Base-by-base conservation (phyloP, 106 monocot species). In the Agapanthus africanus region DNA sequence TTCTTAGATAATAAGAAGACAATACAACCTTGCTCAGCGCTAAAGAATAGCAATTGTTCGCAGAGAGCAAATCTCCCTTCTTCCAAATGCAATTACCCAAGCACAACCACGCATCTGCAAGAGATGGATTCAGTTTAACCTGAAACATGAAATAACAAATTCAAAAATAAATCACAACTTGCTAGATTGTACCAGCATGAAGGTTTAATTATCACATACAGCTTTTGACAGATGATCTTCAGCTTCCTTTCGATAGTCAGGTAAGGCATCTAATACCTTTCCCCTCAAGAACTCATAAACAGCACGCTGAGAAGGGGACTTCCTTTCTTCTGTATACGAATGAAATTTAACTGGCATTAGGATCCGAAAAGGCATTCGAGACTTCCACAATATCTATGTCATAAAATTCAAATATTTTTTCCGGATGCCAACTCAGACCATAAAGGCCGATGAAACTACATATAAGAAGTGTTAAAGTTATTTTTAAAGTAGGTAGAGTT, bases 41-140 rank as follows among this genome's bases (percentile, higher is more conserved):
- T 57, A 86, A 70, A 66, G 79, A 86, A 74, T 88, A 89, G 69
- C 95, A 95, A 60, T 88, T 95, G 40, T 82, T 91, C 66, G 95
- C 88, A 32, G 88, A 79, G 46, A 62, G 41, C 50, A 95, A 80
- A 69, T 95, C 95, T 19, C 95, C 95, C 67, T 95, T 95, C 77
- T 95, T 95, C 95, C 95, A 95, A 67, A 95, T 80, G 78, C 91
- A 95, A 59, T 91, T 88, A 54, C 95, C 95, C 40, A 95, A 78
- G 82, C 88, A 95, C 69, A 89, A 49, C 95, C 95, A 95, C 57
- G 95, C 95, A 86, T 95, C 91, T 66, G 71, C 86, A 80, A 88
- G 84, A 63, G 95, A 88, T 78, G 95, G 88, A 72, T 87, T 95
- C 71, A 95, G 59, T 76, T 95, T 95, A 52, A 95, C 95, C 95